Base-by-base conservation (phyloP, 1,139 yeast genomes). In the Diutina sp. region DNA sequence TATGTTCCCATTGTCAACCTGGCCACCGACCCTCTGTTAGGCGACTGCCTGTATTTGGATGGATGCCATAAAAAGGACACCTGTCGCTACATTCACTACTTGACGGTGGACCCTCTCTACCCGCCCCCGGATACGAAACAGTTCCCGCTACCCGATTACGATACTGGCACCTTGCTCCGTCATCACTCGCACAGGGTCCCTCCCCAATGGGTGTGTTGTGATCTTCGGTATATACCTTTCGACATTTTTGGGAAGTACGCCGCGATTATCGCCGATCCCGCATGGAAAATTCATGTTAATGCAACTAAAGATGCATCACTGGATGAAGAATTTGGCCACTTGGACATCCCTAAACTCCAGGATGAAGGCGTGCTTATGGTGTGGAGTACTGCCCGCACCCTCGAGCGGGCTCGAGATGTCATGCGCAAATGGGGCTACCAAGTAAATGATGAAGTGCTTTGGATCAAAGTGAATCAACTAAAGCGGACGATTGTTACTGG, bases 371-470 rank as follows among this genome's bases (percentile, higher is more conserved):
- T 91, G 3, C 72, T 90, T 56, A 76, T 90, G 60, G 74, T 91
- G 38, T 91, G 97, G 98, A 97, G 90, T 5, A 91, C 98, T 0
- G 97, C 97, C 0, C 76, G 98, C 55, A 90, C 97, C 4, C 83
- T 90, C 61, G 97, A 91, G 63, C 76, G 87, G 47, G 98, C 97
- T 0, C 78, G 96, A 51, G 81, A 82, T 59, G 90, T 93, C 9
- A 71, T 91, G 58, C 68, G 68, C 6, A 82, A 80, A 60, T 90
- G 97, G 97, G 97, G 97, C 0, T 91, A 91, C 66, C 66, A 68
- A 41, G 81, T 86, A 6, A 72, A 82, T 30, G 93, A 90, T 67
- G 97, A 90, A 67, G 70, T 91, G 62, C 81, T 91, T 25, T 91
- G 98, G 98, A 80, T 90, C 59, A 91, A 91, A 67, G 81, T 95